phyloP scores from a whole-genome alignment of 2,329 filamentous ascomycete species.

The Laburnicola sp. region DNA sequence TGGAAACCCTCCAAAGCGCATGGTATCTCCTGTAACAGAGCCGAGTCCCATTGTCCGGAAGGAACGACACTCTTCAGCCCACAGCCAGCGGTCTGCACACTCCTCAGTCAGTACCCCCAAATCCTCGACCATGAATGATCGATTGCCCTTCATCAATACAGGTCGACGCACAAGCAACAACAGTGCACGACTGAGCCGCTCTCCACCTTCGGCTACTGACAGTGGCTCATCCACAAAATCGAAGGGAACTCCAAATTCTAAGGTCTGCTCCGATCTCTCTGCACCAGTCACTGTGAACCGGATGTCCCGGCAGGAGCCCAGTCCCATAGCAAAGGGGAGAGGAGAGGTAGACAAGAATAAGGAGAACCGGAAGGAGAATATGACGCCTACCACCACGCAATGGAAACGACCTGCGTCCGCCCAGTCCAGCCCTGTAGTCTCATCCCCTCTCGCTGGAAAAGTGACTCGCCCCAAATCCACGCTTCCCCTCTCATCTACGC shows the following conservation, averaged over 20 bases:
- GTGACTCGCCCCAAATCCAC: slow-evolving; percentile 21
- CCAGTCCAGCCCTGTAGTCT: neutral
- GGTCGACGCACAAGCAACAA: slow-evolving; percentile 35
- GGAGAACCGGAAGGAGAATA: slow-evolving; percentile 30
- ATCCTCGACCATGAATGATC: slow-evolving; percentile 50
- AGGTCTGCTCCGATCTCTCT: slow-evolving; percentile 27
- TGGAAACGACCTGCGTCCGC: slow-evolving; percentile 8
- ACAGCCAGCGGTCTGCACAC: slow-evolving; percentile 11
- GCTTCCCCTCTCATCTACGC: slow-evolving; percentile 20
- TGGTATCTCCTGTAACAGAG: neutral
- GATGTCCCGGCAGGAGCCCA: slow-evolving; percentile 10
- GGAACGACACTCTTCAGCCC: slow-evolving; percentile 5
- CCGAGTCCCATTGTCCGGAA: neutral
- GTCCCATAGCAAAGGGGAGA: slow-evolving; percentile 10
- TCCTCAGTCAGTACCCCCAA: slow-evolving; percentile 19
- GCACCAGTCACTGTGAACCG: slow-evolving; percentile 12
- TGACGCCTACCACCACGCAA: slow-evolving; percentile 13
- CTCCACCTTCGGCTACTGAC: slow-evolving; percentile 20
- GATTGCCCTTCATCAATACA: slow-evolving; percentile 48
- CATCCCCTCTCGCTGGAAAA: neutral
- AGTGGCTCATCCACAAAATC: slow-evolving; percentile 19
- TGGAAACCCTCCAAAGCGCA: neutral
- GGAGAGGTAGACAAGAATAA: slow-evolving; percentile 5
- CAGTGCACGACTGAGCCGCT: slow-evolving; percentile 24
- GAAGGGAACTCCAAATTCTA: slow-evolving; percentile 17